Conservation (phyloP, 2,329 filamentous ascomycete species). For the Fusarium odoratissimum region DNA sequence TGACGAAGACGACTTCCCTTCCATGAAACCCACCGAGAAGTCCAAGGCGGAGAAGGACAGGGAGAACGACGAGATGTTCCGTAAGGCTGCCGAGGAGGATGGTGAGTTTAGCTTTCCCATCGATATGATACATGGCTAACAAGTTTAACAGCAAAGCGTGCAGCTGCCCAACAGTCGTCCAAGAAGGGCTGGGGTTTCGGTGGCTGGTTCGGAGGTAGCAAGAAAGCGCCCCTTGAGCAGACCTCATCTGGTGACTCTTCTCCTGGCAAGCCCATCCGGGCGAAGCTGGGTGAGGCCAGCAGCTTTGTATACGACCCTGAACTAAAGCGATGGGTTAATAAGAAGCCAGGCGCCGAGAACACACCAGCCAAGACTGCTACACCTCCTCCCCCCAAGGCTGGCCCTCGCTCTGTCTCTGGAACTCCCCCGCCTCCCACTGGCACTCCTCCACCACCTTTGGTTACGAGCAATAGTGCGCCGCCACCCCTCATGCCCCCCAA, state of each 20-base stretch:
- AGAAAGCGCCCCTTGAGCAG: constrained; percentile 59
- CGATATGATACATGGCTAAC: constrained; percentile 23
- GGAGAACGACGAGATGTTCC: constrained; percentile 87
- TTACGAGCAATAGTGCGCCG: constrained; percentile 49
- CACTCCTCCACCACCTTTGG: constrained; percentile 50
- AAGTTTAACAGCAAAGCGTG: constrained; percentile 66
- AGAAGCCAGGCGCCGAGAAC: constrained; percentile 80
- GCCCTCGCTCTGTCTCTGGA: constrained; percentile 61
- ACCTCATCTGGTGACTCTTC: constrained; percentile 51
- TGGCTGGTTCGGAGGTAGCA: constrained; percentile 84
- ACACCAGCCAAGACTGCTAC: constrained; percentile 70
- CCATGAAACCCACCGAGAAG: constrained; percentile 64
- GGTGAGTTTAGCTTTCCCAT: constrained; percentile 57
- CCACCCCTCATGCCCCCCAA: constrained; percentile 47
- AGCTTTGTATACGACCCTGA: constrained; percentile 95
- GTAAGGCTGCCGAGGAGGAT: constrained; percentile 82
- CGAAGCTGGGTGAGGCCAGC: constrained; percentile 93
- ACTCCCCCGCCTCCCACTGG: constrained; percentile 60
- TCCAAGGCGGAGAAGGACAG: constrained; percentile 76
- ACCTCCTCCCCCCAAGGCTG: constrained; percentile 80
- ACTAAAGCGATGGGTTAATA: constrained; percentile 98
- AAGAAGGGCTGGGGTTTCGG: constrained; percentile 84
- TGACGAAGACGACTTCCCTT: constrained; percentile 77
- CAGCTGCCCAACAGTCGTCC: constrained; percentile 57
- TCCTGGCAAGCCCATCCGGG: constrained; percentile 79